Conservation (phyloP, 345 rosid species). For the Eucalyptus regnans region DNA sequence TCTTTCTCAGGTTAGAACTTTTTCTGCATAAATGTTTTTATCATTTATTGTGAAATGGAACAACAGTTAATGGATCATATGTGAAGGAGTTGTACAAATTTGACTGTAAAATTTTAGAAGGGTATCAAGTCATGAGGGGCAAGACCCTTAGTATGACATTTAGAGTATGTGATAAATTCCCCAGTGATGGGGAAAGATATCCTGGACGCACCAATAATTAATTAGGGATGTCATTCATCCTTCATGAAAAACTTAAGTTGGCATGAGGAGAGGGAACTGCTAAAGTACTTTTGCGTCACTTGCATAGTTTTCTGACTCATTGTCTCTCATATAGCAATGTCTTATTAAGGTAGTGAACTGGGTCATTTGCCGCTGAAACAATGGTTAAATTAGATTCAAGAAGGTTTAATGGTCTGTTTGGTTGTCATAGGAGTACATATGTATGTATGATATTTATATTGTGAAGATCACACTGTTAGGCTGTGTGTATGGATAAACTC, state of each 20-base stretch:
- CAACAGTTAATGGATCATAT: background rate
- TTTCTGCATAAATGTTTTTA: background rate
- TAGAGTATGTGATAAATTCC: background rate
- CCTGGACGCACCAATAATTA: background rate
- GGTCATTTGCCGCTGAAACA: background rate
- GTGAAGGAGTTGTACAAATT: background rate
- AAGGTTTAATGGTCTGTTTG: background rate
- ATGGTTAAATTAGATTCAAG: background rate
- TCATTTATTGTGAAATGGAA: background rate
- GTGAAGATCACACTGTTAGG: background rate
- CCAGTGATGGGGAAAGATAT: background rate
- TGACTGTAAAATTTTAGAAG: background rate
- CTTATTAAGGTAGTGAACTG: background rate
- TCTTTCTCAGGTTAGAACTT: conserved; percentile 46
- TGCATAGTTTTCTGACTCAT: background rate
- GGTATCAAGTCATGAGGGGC: background rate
- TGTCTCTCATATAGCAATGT: background rate
- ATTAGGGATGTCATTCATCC: background rate
- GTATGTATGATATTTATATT: background rate
- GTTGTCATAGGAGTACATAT: background rate
- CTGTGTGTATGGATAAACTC: background rate
- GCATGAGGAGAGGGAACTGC: background rate
- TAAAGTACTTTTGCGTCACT: background rate
- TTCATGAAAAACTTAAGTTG: background rate
- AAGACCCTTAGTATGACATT: background rate